Conservation (phyloP, 2,329 filamentous ascomycete genomes). For the Fusarium sambucinum region DNA sequence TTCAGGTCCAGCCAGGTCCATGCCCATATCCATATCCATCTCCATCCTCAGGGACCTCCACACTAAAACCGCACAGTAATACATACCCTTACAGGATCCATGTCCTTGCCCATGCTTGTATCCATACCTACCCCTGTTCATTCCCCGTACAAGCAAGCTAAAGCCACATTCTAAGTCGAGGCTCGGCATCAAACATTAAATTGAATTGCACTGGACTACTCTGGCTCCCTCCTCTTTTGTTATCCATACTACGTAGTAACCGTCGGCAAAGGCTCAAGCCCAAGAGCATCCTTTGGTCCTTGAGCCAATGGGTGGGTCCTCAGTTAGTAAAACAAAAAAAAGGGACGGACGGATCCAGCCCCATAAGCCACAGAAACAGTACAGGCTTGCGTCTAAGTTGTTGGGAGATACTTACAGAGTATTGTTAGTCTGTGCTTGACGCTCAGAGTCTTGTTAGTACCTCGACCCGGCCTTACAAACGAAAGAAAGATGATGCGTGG, state of each 20-base stretch:
- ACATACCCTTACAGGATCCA: constrained; percentile 6
- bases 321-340: not conserved
- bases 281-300: not conserved
- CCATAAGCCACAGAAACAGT: constrained; percentile 22
- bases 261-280: constrained; percentile 22
- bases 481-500: not conserved
- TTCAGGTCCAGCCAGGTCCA: not conserved
- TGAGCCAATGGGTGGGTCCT: constrained; percentile 7
- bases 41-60: not conserved
- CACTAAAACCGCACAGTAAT: not conserved
- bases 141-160: constrained; percentile 4
- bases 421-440: constrained; percentile 10
- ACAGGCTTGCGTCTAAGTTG: constrained; percentile 38
- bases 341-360: constrained; percentile 1
- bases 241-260: constrained; percentile 3
- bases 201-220: not conserved
- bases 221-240: not conserved
- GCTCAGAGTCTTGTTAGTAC: constrained; percentile 5
- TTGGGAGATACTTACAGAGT: constrained; percentile 24
- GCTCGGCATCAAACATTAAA: constrained; percentile 20
- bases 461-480: not conserved
- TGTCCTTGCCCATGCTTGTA: constrained; percentile 3
- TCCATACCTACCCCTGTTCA: constrained; percentile 11
- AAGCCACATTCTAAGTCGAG: constrained; percentile 8
- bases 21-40: not conserved